A percentile compares a stretch with the other conserved stretches of the same genome.
phyloP scores from a whole-genome alignment of 352 stramenopile species.

The Pseudoperonospora humuli region DNA sequence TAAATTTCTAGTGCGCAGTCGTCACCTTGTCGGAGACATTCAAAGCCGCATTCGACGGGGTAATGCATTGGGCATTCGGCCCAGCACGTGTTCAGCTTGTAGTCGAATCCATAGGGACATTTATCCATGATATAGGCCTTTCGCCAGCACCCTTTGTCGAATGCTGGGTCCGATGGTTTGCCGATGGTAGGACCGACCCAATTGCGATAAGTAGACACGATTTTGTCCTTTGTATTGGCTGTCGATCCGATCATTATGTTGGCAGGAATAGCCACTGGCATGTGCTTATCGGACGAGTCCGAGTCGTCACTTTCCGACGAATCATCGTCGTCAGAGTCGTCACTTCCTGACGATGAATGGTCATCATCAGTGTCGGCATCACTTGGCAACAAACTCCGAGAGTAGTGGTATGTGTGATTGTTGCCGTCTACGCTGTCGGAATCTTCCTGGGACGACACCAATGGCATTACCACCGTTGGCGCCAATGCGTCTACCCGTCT shows the following conservation, averaged over 20 bases:
- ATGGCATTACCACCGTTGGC: neutral
- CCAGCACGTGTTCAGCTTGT: slow-evolving; percentile 37
- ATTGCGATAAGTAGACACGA: slow-evolving; percentile 19
- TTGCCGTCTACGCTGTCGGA: neutral
- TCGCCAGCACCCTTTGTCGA: slow-evolving; percentile 9
- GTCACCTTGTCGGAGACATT: slow-evolving; percentile 36
- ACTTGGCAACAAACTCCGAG: neutral
- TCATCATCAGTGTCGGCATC: neutral
- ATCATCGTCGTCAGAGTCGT: neutral
- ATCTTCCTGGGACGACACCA: neutral
- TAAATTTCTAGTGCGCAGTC: slow-evolving; percentile 26
- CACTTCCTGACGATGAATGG: neutral
- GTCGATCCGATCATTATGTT: slow-evolving; percentile 9
- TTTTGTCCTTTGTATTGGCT: slow-evolving; percentile 15
- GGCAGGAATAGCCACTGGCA: neutral
- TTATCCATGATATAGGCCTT: slow-evolving; percentile 22
- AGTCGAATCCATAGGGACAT: slow-evolving; percentile 25
- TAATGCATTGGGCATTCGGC: slow-evolving; percentile 38
- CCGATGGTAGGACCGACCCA: slow-evolving; percentile 23
- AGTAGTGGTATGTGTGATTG: neutral
- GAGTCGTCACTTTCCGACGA: too few relatives aligned
- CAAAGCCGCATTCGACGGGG: slow-evolving; percentile 40
- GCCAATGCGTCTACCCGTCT: neutral
- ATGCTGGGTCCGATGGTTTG: slow-evolving; percentile 13
- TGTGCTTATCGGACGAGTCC: too few relatives aligned